Evolutionary conservation across 2,329 filamentous ascomycete genomes (phyloP), one percentile per base, ranked within the genome.

Genomic region (Lomentospora prolificans): DNA sequence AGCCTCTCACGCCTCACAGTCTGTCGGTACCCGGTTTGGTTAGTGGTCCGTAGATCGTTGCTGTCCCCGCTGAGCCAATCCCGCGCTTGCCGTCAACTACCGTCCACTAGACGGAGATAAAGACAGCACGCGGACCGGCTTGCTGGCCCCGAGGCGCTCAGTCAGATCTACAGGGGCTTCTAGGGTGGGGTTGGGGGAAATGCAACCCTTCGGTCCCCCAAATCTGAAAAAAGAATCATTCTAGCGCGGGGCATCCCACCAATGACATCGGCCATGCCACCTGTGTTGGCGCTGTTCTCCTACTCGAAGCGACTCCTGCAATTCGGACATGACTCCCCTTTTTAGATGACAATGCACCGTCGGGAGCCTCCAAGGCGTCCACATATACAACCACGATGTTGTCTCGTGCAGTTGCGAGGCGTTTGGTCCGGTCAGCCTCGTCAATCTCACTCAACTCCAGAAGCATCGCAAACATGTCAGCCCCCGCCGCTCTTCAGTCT

Each of bases 181-280:
- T 48, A 5, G 6, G 17, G 44, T n/a, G 12, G 19, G 44, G 44
- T 48, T 10, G 19, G 44, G 44, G 24, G 22, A 22, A 48, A 25
- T 41, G 36, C 12, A 41, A 41, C 36, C 33, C 36, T 41, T 41
- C 36, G n/a, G 14, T 33, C 30, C 30, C 6, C 6, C 30, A 14
- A 41, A 17, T 41, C n/a, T n/a, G n/a, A n/a, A n/a, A n/a, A n/a
- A n/a, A n/a, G n/a, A 17, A 41, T 41, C 36, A 12, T 7, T 33
- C 30, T 6, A 7, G 30, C 30, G 30, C 6, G 30, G 12, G 6
- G 30, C 30, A 25, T 52, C 19, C 12, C 25, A 36, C 50, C 50
- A 52, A 52, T 52, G 50, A 52, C 50, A 25, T 33, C 50, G 19
- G 50, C 50, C 27, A 31, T 27, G 50, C 4, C 14, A n/a, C 19